These are phyloP conservation scores for Thuja plicata DNA, from an alignment of 83 land plant species.

Conservation along the genomic window DNA sequence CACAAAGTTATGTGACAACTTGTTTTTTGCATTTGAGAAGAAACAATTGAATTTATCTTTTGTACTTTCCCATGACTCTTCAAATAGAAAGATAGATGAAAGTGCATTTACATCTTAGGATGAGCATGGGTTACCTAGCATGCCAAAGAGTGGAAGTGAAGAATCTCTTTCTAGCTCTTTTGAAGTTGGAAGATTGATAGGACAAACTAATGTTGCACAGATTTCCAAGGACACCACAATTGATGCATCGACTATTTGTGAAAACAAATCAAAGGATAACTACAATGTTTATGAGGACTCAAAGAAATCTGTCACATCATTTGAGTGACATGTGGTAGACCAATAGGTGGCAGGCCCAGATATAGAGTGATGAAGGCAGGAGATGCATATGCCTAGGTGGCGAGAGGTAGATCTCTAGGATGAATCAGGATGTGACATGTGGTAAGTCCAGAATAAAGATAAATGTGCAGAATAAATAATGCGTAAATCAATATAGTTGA, in stretches of 20 bases:
- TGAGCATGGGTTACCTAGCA: neutral
- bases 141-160: neutral
- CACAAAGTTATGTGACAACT: neutral
- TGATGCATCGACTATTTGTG: neutral
- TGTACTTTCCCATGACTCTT: neutral
- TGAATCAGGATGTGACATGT: too few species aligned
- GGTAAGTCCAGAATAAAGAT: too few species aligned
- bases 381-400: too few species aligned
- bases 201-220: neutral
- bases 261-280: neutral
- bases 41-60: neutral
- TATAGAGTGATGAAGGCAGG: too few species aligned
- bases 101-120: neutral
- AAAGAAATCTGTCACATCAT: neutral
- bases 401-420: too few species aligned
- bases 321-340: too few species aligned
- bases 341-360: too few species aligned
- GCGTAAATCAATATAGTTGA: too few species aligned
- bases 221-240: neutral
- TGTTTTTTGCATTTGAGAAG: neutral
- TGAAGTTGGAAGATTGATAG: neutral
- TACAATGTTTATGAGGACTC: neutral
- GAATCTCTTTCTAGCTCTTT: conserved; percentile 7
- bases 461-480: too few species aligned
- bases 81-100: conserved; percentile 2